These are phyloP conservation scores for Monosporascus cannonballus DNA, from an alignment of 2,329 filamentous ascomycete genomes.

Conservation along the genomic window DNA sequence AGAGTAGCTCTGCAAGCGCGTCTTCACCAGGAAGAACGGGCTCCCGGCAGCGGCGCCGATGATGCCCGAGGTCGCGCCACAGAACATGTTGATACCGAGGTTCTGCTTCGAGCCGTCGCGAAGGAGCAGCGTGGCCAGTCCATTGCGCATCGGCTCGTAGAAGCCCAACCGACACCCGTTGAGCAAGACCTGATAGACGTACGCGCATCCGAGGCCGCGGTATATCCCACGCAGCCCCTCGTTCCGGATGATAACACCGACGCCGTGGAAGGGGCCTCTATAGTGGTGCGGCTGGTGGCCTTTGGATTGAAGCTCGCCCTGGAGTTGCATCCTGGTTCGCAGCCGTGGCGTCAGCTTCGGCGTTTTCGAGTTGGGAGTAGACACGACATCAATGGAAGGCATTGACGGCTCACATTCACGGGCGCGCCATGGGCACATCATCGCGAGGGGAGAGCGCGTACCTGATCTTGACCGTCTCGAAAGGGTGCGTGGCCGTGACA, in stretches of 20 bases:
- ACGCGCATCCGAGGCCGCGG: constrained; percentile 84
- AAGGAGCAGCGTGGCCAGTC: constrained; percentile 63
- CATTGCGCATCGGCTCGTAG: constrained; percentile 87
- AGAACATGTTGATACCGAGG: constrained; percentile 87
- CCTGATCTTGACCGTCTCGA: constrained; percentile 99
- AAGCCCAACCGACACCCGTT: constrained; percentile 96
- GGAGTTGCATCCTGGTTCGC: constrained; percentile 72
- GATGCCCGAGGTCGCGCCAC: constrained; percentile 81
- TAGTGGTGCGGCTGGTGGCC: constrained; percentile 83
- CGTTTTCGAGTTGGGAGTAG: no score
- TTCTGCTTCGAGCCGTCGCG: constrained; percentile 71
- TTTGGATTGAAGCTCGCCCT: constrained; percentile 89
- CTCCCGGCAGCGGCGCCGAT: constrained; percentile 89
- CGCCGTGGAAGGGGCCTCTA: constrained; percentile 83
- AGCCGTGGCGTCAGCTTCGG: constrained; percentile 5
- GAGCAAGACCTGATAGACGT: constrained; percentile 91
- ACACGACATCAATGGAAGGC: no score
- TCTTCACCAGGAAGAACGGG: constrained; percentile 98
- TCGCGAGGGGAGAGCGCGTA: constrained; percentile 33
- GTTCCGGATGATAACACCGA: constrained; percentile 82
- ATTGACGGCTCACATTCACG: no score
- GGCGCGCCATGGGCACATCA: neutral
- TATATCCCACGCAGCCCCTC: constrained; percentile 83
- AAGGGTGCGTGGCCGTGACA: constrained; percentile 94
- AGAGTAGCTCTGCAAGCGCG: constrained; percentile 87